These are phyloP conservation scores for Chondrus crispus DNA, from an alignment of 23 red algal genomes.

Conservation along the genomic window DNA sequence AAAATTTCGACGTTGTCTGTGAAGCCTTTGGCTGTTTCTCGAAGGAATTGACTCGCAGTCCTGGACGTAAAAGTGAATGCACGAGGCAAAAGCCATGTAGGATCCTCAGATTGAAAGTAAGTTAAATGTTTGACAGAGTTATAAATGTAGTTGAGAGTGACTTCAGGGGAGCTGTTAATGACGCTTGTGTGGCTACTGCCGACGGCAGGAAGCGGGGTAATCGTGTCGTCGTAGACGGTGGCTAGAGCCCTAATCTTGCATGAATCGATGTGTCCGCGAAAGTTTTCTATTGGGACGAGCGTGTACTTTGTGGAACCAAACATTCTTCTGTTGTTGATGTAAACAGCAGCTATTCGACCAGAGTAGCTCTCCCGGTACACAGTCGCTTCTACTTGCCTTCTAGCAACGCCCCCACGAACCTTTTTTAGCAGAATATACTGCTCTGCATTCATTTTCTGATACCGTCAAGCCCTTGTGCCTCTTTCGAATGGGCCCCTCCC, in stretches of 20 bases:
- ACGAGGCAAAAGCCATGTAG: slow-evolving; percentile 6
- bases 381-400: neutral
- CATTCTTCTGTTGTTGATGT: neutral
- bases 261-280: no score
- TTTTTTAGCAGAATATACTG: neutral
- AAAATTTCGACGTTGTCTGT: no score
- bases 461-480: neutral
- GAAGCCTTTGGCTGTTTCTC: no score
- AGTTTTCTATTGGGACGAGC: neutral
- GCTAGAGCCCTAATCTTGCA: no score
- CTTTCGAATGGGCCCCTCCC: neutral
- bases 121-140: neutral
- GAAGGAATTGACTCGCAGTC: neutral
- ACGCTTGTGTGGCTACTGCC: no score
- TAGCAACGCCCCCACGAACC: neutral
- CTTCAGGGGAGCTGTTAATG: no score
- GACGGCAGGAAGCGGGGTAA: no score
- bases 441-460: neutral
- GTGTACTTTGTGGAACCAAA: neutral
- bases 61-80: slow-evolving; percentile 7
- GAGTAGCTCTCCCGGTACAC: slow-evolving; percentile 11
- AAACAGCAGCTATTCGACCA: slow-evolving; percentile 2
- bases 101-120: slow-evolving; percentile 22
- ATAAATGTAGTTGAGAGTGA: neutral
- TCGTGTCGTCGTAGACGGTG: no score